phyloP scores from a whole-genome alignment of 2,329 filamentous ascomycete species.

The Aspergillus calidoustus region DNA sequence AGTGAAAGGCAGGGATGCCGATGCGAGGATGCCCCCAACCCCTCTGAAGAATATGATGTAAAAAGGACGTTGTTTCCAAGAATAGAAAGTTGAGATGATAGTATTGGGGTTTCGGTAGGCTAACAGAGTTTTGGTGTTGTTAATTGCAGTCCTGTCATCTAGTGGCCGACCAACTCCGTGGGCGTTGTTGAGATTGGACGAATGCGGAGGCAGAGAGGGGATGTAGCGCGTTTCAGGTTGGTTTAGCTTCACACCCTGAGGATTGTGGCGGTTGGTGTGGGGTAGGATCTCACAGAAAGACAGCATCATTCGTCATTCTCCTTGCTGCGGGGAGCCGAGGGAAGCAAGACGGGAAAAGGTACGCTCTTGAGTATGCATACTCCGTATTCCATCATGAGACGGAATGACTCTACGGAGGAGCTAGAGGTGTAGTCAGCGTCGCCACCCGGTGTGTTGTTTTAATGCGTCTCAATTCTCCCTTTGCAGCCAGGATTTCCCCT shows the following conservation, averaged over 20 bases:
- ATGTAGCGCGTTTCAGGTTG: constrained; percentile 36
- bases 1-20: not conserved
- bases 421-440: not conserved
- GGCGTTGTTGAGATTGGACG: constrained; percentile 1
- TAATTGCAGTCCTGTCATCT: constrained; percentile 1
- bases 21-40: not conserved
- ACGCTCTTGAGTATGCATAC: not conserved
- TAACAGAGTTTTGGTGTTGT: not conserved
- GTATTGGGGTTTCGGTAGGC: not conserved
- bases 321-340: not conserved
- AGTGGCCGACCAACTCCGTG: not conserved
- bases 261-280: constrained; percentile 22
- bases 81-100: constrained; percentile 4
- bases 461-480: not conserved
- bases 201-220: not conserved
- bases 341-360: not conserved
- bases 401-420: no score
- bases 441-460: not conserved
- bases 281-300: constrained; percentile 18
- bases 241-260: constrained; percentile 38
- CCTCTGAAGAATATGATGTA: constrained; percentile 1
- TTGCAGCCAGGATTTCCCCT: not conserved
- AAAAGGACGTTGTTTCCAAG: constrained; percentile 10
- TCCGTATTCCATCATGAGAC: no score
- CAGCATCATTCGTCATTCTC: not conserved